Base-by-base conservation (phyloP, 805 yeast genomes). In the Cyberlindnera euphorbiae region DNA sequence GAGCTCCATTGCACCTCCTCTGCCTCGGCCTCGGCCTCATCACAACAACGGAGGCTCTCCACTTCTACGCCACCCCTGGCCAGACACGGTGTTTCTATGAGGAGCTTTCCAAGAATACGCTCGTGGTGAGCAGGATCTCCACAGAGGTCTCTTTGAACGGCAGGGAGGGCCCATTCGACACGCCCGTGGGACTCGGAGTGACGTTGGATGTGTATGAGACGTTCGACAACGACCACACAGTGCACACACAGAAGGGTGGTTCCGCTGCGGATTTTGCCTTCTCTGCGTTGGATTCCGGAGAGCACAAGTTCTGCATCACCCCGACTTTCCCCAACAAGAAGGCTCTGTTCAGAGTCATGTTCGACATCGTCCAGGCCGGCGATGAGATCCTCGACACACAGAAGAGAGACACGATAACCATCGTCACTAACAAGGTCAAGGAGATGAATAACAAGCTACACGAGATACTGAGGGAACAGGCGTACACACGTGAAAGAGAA, bases 31-130 rank as follows among this genome's bases (percentile, higher is more conserved):
- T 47, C 5, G 3, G 33, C 8, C 41, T 41, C 21, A 7, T 44
- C 8, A 30, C 36, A 4, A 13, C 28, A 26, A 11, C 11, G 11
- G 15, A 26, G 5, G 53, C 49, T 0, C 35, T 89, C 41, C 95
- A 93, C 59, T 79, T 87, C 58, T 89, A 87, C 58, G 65, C 86
- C 35, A 75, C 75, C 10, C 81, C 89, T 1, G 88, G 81, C 22
- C 82, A 82, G 46, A 71, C 77, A 29, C 77, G 77, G 49, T 93
- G 97, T 62, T 90, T 90, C 59, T 82, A 64, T 52, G 93, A 89
- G 55, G 94, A 83, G 42, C 67, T 90, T 42, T 78, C 85, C 13
- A 68, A 71, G 45, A 83, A 79, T 48, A 77, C 94, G n/a, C 71
- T 90, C 39, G 82, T 89, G 16, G 83, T 83, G 39, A 95, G 90